Percentiles rank a stretch among this genome's conserved stretches.
phyloP scores from a whole-genome alignment of 2,329 filamentous ascomycete species.

The Aureobasidium sp. region DNA sequence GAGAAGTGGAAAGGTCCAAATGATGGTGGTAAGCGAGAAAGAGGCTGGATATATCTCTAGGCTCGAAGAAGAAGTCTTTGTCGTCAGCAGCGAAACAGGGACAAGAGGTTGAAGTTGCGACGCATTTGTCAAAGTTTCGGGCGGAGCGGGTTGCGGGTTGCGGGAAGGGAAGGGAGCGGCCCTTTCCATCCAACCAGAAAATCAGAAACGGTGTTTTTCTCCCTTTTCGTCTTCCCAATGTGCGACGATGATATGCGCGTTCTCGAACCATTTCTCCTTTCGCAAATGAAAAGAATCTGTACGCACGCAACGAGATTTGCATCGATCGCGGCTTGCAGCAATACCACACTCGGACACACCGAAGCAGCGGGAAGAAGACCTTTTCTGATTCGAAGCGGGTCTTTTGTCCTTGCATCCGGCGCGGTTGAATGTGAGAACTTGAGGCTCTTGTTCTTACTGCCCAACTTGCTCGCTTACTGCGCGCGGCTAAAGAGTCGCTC shows the following conservation, averaged over 20 bases:
- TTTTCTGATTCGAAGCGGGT: conserved; percentile 3
- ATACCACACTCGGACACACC: not conserved
- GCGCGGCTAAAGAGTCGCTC: not conserved
- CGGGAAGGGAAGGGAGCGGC: not conserved
- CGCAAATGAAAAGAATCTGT: not conserved
- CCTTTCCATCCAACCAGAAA: conserved; percentile 2
- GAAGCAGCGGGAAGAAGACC: not conserved
- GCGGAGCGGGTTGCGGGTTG: conserved; percentile 1
- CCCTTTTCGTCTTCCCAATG: not conserved
- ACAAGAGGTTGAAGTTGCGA: not conserved
- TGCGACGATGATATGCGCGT: not conserved
- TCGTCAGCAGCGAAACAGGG: not conserved
- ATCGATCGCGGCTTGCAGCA: not conserved
- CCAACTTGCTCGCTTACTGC: conserved; percentile 3
- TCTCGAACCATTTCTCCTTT: not conserved
- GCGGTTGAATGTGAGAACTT: not conserved
- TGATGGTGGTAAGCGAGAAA: not conserved
- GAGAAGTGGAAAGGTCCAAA: not conserved
- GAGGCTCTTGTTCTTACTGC: not conserved
- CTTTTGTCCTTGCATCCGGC: conserved; percentile 2
- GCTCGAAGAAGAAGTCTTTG: not conserved
- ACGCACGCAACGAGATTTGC: not conserved
- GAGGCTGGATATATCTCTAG: not conserved
- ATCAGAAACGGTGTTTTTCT: not conserved
- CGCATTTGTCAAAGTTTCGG: not conserved